Base-by-base conservation (phyloP, 306 rosid genomes). In the Parietaria judaica region DNA sequence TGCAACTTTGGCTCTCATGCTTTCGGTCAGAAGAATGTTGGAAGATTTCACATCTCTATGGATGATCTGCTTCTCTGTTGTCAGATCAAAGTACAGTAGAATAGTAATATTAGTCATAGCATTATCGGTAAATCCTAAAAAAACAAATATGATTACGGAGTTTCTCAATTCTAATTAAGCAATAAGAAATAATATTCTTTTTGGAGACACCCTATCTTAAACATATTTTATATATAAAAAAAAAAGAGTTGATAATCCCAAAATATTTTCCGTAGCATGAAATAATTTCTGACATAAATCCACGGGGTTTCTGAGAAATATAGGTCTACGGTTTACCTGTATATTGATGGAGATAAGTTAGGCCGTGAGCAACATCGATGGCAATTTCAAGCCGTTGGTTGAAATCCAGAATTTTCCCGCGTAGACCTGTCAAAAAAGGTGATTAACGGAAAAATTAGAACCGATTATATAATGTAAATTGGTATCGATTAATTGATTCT, bases 21-120 rank as follows among this genome's bases (percentile, higher is more conserved):
- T 84, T 67, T 88, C 97, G 6, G 99, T 94, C 71, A 94, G 85
- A 82, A 88, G 99, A 78, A 94, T 86, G 86, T 94, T 94, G 76
- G 99, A 84, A 9, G 99, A 79, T 58, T 94, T 94, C 76, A 94
- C 99, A 54, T 94, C 99, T 66, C 99, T 81, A 68, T 94, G 99
- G 78, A 94, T 94, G 64, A 94, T 88, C 75, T 69, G 89, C 73
- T 86, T 94, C 84, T 94, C 97, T 94, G 81, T 74, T 15, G 67
- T 56, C 55, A 72, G 65, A 79, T 50, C 59, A 75, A 69, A 50
- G 63, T 46, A 72, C 2, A 23, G 31, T 23, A 60, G 61, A 54
- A 63, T 51, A 75, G 70, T 50, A 54, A 55, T 51, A 23, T 23
- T 23, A 23, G 31, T 23, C 31, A 23, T 23, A 23, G 31, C 31